phyloP scores from a whole-genome alignment of 495 filamentous ascomycete species.

The Mycothermus thermophilus region DNA sequence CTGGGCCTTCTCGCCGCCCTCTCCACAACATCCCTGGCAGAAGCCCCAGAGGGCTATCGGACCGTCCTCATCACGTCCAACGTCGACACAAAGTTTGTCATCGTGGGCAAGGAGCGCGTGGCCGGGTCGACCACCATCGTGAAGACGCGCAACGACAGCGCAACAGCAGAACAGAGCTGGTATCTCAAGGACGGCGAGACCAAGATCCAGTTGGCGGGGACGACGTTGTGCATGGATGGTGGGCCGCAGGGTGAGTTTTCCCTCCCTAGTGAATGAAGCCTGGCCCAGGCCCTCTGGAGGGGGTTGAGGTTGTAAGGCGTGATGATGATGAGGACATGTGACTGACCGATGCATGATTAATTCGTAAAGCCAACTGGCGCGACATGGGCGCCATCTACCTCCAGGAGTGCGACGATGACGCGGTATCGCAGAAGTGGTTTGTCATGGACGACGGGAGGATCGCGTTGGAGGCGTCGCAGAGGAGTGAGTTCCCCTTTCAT shows the following conservation, averaged over 20 bases:
- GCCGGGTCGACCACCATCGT: conserved; percentile 28
- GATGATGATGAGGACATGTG: no score
- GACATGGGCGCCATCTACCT: conserved; percentile 36
- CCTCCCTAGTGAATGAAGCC: no score
- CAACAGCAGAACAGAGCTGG: conserved; percentile 38
- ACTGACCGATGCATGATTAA: no score
- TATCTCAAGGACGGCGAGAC: conserved; percentile 27
- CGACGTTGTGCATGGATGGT: conserved; percentile 35
- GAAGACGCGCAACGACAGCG: conserved; percentile 28
- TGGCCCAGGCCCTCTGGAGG: no score
- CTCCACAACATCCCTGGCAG: no score
- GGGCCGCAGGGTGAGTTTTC: conserved; percentile 29
- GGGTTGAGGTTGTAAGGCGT: no score
- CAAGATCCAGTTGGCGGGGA: conserved; percentile 34
- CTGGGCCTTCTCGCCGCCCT: conserved; percentile 30
- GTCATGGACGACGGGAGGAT: conserved; percentile 37
- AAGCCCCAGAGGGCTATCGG: conserved; percentile 29
- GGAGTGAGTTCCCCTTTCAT: no score
- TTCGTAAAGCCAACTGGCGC: conserved; percentile 41
- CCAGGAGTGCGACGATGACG: conserved; percentile 28
- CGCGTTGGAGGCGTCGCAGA: conserved; percentile 27
- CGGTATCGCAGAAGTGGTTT: conserved; percentile 30
- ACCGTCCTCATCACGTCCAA: conserved; percentile 38
- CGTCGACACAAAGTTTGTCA: conserved; percentile 36
- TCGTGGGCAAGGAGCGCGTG: conserved; percentile 27